Base-by-base conservation (phyloP, 305 asterid species). In the Fraxinus albicans region DNA sequence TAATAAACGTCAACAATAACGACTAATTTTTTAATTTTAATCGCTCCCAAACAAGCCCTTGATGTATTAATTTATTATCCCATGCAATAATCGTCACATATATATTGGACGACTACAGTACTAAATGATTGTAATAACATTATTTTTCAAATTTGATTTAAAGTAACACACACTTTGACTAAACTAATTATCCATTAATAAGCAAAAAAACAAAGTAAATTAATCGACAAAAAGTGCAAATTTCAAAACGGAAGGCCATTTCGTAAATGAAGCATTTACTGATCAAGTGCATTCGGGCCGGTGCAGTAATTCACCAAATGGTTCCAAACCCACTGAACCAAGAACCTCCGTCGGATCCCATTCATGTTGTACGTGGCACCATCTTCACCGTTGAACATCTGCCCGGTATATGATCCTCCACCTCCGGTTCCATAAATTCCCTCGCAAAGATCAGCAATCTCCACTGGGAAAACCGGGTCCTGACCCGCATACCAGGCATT, bases 401-500 rank as follows among this genome's bases (percentile, higher is more conserved):
- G 91, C 38, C 97, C 97, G 0, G 91, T 91, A 87, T 93, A 92
- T 9, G 92, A 88, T 25, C 97, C 97, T 0, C 94, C 96, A 0
- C 94, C 96, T 0, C 96, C 96, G 0, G 92, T 90, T n/a, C 97
- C 97, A 60, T 90, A 93, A 23, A 92, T 86, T n/a, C 97, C 94
- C 87, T 90, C 94, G 69, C 97, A 93, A 77, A 93, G 89, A 80
- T 91, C 93, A 76, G 91, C 97, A 4, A 93, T 92, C 81, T 91
- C 96, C 74, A 89, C 91, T 33, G 95, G 95, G 33, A 86, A 84
- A n/a, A 86, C 85, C 82, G 97, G 93, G 85, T 93, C 92, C 82
- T 83, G 86, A 19, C 96, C 97, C 33, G 97, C 96, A 76, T 90
- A 93, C 97, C 96, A 93, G 3, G 94, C 97, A 83, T 93, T 91